Base-by-base conservation (phyloP, 2,329 filamentous ascomycete species). In the Colletotrichum kahawae region DNA sequence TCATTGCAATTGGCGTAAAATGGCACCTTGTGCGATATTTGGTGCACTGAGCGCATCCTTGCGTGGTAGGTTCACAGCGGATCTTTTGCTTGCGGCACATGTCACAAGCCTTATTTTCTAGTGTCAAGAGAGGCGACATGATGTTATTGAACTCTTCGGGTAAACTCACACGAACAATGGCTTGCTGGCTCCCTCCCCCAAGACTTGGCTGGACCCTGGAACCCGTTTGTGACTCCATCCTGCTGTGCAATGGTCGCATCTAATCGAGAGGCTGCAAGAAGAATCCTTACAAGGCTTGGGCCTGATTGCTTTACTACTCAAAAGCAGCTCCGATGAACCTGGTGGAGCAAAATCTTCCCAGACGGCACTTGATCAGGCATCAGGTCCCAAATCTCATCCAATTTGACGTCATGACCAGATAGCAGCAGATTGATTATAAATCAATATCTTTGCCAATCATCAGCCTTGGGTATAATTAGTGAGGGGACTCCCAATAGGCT, bases 41-140 rank as follows among this genome's bases (percentile, higher is more conserved):
- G 34, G 77, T 79, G 70, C 80, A 82, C 57, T 82, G 81, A 29
- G 70, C 57, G 72, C 81, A 82, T n/a, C 74, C 73, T 27, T 79
- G 70, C 14, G 43, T 57, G 9, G 77, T 79, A 12, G 78, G 75
- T 56, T 80, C 77, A 67, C 81, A 82, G 13, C 80, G 78, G 34
- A 80, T 82, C 76, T 82, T 82, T 67, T 82, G 82, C 74, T 79
- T 80, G 7, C 80, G 77, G 64, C 80, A 82, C 74, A 77, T 76
- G 67, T 82, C 80, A n/a, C 38, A 43, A 43, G 38, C 38, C 38
- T 43, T 43, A n/a, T 43, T n/a, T n/a, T n/a, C 16, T n/a, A 43
- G 18, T 43, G 38, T 43, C 18, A 43, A 43, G 18, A 43, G 38
- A n/a, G 18, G 18, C 18, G 38, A 43, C 18, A n/a, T 43, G 38